These are phyloP conservation scores for Penicillium sp. DNA, from an alignment of 2,329 filamentous ascomycete species.

Conservation along the genomic window DNA sequence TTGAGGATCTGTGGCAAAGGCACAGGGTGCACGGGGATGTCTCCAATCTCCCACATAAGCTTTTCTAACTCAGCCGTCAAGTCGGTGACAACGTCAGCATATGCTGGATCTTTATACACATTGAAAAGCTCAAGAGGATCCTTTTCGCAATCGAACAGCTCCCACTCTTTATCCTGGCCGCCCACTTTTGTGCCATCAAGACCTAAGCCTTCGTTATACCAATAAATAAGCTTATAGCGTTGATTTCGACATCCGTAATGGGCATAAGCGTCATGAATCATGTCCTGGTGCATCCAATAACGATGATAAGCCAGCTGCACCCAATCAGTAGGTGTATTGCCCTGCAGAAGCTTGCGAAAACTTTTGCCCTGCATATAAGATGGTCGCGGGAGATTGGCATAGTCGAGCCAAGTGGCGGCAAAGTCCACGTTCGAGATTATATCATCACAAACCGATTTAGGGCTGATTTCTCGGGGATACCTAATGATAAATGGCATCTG, in stretches of 20 bases:
- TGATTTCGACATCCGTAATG: constrained; percentile 53
- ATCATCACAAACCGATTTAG: constrained; percentile 42
- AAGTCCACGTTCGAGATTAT: constrained; percentile 56
- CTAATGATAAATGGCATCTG: constrained; percentile 54
- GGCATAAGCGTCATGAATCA: constrained; percentile 46
- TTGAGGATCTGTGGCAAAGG: too few species aligned
- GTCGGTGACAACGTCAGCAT: constrained; percentile 31
- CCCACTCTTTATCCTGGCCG: constrained; percentile 48
- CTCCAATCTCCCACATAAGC: too few species aligned
- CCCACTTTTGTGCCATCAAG: constrained; percentile 43
- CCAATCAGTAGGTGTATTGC: constrained; percentile 42
- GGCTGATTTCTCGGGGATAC: constrained; percentile 41
- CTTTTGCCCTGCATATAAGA: constrained; percentile 52
- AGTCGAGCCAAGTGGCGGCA: constrained; percentile 49
- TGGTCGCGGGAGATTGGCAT: constrained; percentile 39
- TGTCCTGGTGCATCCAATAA: constrained; percentile 42
- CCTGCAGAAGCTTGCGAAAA: constrained; percentile 38
- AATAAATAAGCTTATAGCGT: constrained; percentile 55
- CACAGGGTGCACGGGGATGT: too few species aligned
- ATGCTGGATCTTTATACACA: constrained; percentile 37
- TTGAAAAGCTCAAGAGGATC: constrained; percentile 52
- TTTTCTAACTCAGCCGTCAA: too few species aligned
- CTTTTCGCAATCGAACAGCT: constrained; percentile 51
- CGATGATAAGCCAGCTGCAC: constrained; percentile 53
- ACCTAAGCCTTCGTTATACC: constrained; percentile 51